Evolutionary conservation across 2,329 filamentous ascomycete genomes (phyloP), one percentile per base, ranked within the genome.

Genomic region (Talaromyces sp.): DNA sequence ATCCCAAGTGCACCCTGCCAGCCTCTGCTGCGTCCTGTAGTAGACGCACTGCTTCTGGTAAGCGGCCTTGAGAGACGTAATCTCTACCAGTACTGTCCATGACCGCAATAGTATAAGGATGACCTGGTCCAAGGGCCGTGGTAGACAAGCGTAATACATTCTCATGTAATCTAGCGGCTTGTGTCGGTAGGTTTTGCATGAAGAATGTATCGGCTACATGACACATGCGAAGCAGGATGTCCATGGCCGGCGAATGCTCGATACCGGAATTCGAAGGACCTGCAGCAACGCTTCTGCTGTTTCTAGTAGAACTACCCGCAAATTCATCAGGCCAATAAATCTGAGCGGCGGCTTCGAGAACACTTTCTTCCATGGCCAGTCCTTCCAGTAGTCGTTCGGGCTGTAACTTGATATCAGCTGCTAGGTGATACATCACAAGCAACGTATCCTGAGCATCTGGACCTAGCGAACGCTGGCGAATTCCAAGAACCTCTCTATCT

Each of bases 1-100:
- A 58, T 23, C 64, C 64, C 33, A 65, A 31, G 21, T 65, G 64
- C 11, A 65, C 64, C 37, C 35, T 60, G 16, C 64, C 64, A 11
- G 64, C 64, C 64, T 65, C 64, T 5, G 63, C 61, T 6, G 64
- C 64, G 48, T 65, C 64, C 31, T 65, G 61, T 23, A 63, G 61
- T n/a, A 65, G 46, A 21, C 64, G 64, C 5, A 65, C 58, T 5
- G 64, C 64, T 54, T 65, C 64, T 5, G 31, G 35, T 18, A 65
- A 54, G 9, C 58, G 61, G 12, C 64, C 64, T 37, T 65, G 64
- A 16, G 61, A 60, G 44, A 63, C 64, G 37, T 65, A 63, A 35
- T 65, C 64, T 52, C 64, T 59, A n/a, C 64, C 64, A 11, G 61
- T 60, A 31, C 64, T 65, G 31, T 61, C 64, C 64, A 65, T 65